Evolutionary conservation across 352 stramenopile species (phyloP), one percentile per base, ranked within the genome.

Genomic region (Hyaloperonospora brassicae): DNA sequence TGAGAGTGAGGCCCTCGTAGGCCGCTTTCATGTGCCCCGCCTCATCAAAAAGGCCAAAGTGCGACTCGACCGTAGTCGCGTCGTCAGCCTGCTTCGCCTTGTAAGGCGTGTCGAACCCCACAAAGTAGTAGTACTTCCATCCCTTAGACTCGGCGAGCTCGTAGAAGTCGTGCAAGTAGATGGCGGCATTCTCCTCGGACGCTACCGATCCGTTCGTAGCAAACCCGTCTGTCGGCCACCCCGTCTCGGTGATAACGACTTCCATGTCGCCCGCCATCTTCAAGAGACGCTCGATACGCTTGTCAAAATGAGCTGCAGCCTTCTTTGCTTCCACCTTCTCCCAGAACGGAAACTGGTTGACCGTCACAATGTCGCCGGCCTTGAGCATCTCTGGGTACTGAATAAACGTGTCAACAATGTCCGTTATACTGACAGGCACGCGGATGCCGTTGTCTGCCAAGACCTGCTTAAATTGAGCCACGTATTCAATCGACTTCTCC

Each of bases 101-200:
- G 70, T 85, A 89, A 27, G 78, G 68, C 43, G 81, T 87, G 61
- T 94, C 84, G 13, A 94, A 89, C 52, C 71, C 84, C 1, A 80
- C 70, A 57, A 93, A 93, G 71, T 90, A 93, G 72, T 89, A 93
- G 66, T 92, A 91, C 67, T 90, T 87, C 75, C 78, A 89, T 22
- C 73, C 72, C 53, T 87, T 60, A 30, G 68, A 53, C 14, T 71
- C 72, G 2, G 83, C 79, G 44, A 89, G 68, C 41, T 73, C 40
- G 56, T 79, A 83, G 51, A 93, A 90, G 69, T 91, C 76, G 52
- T 89, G 82, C 50, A 91, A 54, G 70, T 87, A 93, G 8, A 47
- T 70, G 12, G 71, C 75, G 40, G 69, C 74, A 45, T 73, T 80
- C 21, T 84, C 76, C 27, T 73, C 48, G 14, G 65, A 79, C 7